Conservation (phyloP, 2,329 filamentous ascomycete species). For the Penicillium sp. region DNA sequence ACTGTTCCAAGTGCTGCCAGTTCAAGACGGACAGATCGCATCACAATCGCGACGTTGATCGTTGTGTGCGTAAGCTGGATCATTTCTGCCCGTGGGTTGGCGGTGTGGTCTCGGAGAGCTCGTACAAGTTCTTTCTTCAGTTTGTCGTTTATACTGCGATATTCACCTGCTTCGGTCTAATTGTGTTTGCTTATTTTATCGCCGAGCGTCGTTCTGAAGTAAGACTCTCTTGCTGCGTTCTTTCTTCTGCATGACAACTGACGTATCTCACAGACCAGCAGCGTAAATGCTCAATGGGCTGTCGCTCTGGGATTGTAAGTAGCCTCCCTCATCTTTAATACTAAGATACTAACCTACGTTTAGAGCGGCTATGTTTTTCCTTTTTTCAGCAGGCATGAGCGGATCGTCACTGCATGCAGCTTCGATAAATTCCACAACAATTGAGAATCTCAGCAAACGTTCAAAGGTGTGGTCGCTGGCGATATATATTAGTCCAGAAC, state of each 20-base stretch:
- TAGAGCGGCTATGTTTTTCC: constrained; percentile 63
- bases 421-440: constrained; percentile 72
- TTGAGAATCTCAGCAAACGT: constrained; percentile 67
- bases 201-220: constrained; percentile 44
- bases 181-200: constrained; percentile 62
- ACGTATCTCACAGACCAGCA: constrained; percentile 29
- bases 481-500: constrained; percentile 51
- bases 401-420: constrained; percentile 67
- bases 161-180: constrained; percentile 63
- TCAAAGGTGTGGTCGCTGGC: constrained; percentile 68
- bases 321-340: constrained; percentile 14
- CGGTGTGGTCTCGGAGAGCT: constrained; percentile 79
- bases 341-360: constrained; percentile 13
- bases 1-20: constrained; percentile 77
- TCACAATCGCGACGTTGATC: constrained; percentile 75
- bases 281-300: constrained; percentile 59
- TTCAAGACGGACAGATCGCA: constrained; percentile 88
- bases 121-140: constrained; percentile 90
- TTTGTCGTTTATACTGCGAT: constrained; percentile 71
- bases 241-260: constrained; percentile 14
- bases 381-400: constrained; percentile 80
- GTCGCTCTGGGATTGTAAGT: constrained; percentile 61
- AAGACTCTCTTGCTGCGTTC: constrained; percentile 2
- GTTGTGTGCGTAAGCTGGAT: constrained; percentile 87
- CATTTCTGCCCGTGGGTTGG: constrained; percentile 97